Base-by-base conservation (phyloP, 2,329 filamentous ascomycete species). In the Fusarium sp. region DNA sequence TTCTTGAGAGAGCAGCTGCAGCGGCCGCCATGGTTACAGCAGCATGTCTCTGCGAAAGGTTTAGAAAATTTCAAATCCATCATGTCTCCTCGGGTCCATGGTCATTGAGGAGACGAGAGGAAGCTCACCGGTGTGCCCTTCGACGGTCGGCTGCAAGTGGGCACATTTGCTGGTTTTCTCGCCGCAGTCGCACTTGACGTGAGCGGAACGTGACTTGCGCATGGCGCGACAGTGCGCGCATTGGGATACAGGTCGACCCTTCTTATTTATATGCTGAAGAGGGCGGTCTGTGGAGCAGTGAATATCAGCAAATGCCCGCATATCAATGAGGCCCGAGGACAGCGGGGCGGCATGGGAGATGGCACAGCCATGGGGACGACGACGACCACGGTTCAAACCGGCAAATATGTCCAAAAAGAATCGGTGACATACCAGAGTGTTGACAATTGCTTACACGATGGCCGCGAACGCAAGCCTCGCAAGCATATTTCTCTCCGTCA, bases 371-470 rank as follows among this genome's bases (percentile, higher is more conserved):
- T n/a, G 36, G 42, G 29, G 53, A 42, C 31, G 29, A 38, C 31
- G n/a, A 36, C 22, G 44, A n/a, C 33, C 27, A 57, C 33, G 51
- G 35, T 31, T 55, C 40, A 36, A 22, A 33, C 36, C 49, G 14
- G 14, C 31, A 22, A 36, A n/a, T 29, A 27, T 38, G 66, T 36
- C 22, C 46, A 67, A 60, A 58, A 53, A 64, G 22, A 42, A 68
- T 42, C 31, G 57, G 59, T 24, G 40, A 69, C 93, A 87, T 91
- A 98, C 95, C 95, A 83, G 91, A 90, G 85, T 99, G 96, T 84
- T 96, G 94, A 88, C 96, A 99, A 83, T 96, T 98, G 92, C 95
- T 98, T 82, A 99, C 96, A 82, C 96, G 94, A 87, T 99, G 96
- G 81, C 96, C 96, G 85, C 96, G 93, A 83, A 99, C 95, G 87